These are phyloP conservation scores for Agarophyton chilense DNA, from an alignment of 23 red algal species.

Conservation along the genomic window DNA sequence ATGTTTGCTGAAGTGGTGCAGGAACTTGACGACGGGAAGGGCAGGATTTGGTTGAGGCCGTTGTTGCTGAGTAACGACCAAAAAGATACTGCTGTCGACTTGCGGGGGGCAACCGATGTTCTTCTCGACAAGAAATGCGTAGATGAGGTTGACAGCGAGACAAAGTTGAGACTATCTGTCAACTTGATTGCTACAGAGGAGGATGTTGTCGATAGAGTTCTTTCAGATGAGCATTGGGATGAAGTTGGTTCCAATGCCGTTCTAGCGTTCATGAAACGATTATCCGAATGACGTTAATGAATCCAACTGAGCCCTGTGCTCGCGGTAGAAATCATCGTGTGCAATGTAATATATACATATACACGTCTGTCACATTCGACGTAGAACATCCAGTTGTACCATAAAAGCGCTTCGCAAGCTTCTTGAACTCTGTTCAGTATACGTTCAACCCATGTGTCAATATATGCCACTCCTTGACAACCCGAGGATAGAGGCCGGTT, in stretches of 20 bases:
- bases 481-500: no score
- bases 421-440: no score
- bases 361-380: no score
- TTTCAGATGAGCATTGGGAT: constrained; percentile 15
- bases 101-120: constrained; percentile 52
- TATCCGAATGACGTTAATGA: background rate
- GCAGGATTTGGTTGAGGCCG: constrained; percentile 48
- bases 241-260: constrained; percentile 17
- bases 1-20: constrained; percentile 61
- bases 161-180: background rate
- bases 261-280: constrained; percentile 19
- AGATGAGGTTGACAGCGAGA: constrained; percentile 15
- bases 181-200: constrained; percentile 29
- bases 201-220: constrained; percentile 12
- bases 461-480: no score
- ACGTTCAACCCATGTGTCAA: no score
- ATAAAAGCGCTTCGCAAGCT: no score
- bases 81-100: constrained; percentile 29
- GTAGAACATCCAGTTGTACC: no score
- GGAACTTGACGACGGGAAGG: constrained; percentile 4
- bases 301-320: background rate
- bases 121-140: constrained; percentile 41
- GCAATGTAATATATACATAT: background rate
- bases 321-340: no score
- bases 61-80: constrained; percentile 27